Evolutionary conservation across 768 basidiomycete genomes (phyloP).

Genomic region (Cystobasidiopsis lactophilus): DNA sequence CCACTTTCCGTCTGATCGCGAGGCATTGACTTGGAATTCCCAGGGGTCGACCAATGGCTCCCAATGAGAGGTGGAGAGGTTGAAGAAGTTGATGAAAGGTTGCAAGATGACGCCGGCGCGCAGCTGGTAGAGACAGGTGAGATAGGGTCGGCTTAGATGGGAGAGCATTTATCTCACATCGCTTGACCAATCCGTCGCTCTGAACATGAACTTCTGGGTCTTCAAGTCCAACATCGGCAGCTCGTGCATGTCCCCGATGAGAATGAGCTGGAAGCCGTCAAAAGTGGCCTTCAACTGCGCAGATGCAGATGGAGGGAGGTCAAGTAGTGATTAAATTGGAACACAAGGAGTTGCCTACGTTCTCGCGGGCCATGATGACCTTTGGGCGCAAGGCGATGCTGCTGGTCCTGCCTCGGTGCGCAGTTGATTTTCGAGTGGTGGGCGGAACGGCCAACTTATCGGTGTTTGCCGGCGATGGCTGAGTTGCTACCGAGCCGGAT

Average conservation of each 20-base stretch:
- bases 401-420: not conserved
- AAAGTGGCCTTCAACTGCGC: conserved; percentile 56
- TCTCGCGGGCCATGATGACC: conserved; percentile 52
- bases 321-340: not conserved
- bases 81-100: conserved; percentile 82
- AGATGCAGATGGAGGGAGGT: not conserved
- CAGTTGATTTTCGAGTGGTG: conserved; percentile 8
- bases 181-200: conserved; percentile 81
- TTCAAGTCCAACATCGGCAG: conserved; percentile 79
- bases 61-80: conserved; percentile 92
- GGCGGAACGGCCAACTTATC: no score
- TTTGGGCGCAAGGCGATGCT: conserved; percentile 21
- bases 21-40: conserved; percentile 46
- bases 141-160: not conserved
- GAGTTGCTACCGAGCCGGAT: conserved; percentile 25
- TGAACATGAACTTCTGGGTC: conserved; percentile 58
- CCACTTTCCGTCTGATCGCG: conserved; percentile 21
- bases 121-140: conserved; percentile 33
- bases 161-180: conserved; percentile 40
- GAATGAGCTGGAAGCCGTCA: conserved; percentile 74
- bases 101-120: conserved; percentile 62
- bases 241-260: conserved; percentile 88
- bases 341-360: conserved; percentile 21
- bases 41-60: conserved; percentile 95
- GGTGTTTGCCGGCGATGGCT: not conserved